A percentile compares a stretch with the other conserved stretches of the same genome.
These are phyloP conservation scores for Spizellomyces punctatus DNA, from an alignment of 192 early-diverging fungal species.

Conservation along the genomic window DNA sequence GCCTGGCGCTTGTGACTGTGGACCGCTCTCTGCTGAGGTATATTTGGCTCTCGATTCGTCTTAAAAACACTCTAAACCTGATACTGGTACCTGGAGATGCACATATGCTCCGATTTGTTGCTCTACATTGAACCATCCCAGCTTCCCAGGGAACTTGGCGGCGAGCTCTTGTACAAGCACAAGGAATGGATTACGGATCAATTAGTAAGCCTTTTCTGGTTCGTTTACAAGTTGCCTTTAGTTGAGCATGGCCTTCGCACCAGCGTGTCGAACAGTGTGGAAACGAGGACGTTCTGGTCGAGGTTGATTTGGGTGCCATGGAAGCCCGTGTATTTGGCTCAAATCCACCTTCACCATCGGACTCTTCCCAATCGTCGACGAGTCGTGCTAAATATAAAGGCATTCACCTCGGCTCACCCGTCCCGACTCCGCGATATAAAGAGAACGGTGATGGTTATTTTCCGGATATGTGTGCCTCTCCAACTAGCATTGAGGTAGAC, in stretches of 20 bases:
- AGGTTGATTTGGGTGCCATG: conserved; percentile 1
- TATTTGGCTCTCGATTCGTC: too few relatives aligned
- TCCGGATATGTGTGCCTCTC: too few relatives aligned
- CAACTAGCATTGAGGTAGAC: too few relatives aligned
- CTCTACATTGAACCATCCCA: conserved; percentile 17
- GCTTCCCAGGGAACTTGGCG: conserved; percentile 34
- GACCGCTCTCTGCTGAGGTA: not conserved
- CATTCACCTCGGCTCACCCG: too few relatives aligned
- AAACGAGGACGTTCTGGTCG: conserved; percentile 2
- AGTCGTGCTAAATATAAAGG: too few relatives aligned
- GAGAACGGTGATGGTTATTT: too few relatives aligned
- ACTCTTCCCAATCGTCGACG: too few relatives aligned
- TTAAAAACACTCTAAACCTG: not conserved
- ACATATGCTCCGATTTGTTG: conserved; percentile 23
- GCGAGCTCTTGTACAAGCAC: conserved; percentile 26
- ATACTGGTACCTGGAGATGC: conserved; percentile 13
- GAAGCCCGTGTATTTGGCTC: not conserved
- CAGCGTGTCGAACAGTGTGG: conserved; percentile 2
- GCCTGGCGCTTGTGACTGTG: conserved; percentile 27
- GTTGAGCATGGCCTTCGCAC: not conserved
- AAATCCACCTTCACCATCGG: too few relatives aligned
- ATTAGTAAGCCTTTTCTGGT: conserved; percentile 9
- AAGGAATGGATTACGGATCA: conserved; percentile 40
- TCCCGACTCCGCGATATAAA: too few relatives aligned
- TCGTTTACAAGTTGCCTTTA: not conserved